Base-by-base conservation (phyloP, 441 rosid species). In the Populus hybrid region DNA sequence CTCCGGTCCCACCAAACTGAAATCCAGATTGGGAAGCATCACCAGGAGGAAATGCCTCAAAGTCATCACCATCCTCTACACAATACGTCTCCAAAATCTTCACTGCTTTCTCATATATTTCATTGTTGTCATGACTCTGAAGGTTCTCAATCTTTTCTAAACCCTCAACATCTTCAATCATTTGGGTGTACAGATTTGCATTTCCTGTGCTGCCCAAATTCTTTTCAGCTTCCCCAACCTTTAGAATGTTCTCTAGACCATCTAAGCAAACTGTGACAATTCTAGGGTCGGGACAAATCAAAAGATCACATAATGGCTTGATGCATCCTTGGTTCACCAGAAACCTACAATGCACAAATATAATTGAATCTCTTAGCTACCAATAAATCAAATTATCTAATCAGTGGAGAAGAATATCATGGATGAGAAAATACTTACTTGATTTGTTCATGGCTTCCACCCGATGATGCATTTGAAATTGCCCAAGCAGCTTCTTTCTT, bases 261-360 rank as follows among this genome's bases (percentile, higher is more conserved):
- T 91, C 95, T 77, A 94, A 80, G 81, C 97, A 91, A 69, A 94
- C 97, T 0, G 89, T 90, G 69, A 94, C 88, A 73, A 92, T 92
- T 83, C 94, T 89, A 12, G 98, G 94, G 83, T 94, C 97, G 5
- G 96, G 94, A 82, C 94, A 91, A 10, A 83, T 80, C 74, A 94
- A 82, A 78, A 94, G 97, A 85, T 94, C 96, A 36, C 97, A 94
- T 80, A 92, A 84, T 35, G 97, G 98, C 85, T 89, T 91, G 81
- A 94, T 89, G 78, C 93, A 88, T 5, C 94, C 96, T 81, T 89
- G 87, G 70, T 78, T 78, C 76, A 91, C 94, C 81, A 91, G 85
- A 79, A 80, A 85, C 86, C 96, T 92, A 81, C 24, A 67, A 75
- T 16, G 32, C 67, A 71, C 50, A 46, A 24, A 72, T 36, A 21